Conservation (phyloP, 2,329 filamentous ascomycete genomes). For the Colletotrichum theobromicola region DNA sequence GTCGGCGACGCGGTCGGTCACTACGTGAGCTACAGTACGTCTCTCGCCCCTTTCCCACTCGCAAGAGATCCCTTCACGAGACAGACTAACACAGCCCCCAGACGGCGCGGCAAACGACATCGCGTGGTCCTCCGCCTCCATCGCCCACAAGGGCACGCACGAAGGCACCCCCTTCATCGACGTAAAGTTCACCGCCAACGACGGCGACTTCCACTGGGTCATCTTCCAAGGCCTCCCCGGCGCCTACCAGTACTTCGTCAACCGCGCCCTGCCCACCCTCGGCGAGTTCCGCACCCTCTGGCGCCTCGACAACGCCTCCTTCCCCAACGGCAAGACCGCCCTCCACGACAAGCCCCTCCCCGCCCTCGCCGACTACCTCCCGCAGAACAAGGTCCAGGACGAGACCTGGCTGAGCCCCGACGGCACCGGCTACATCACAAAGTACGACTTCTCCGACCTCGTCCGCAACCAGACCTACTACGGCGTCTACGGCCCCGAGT, state of each 20-base stretch:
- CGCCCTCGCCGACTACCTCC: conserved; percentile 44
- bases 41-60: neutral
- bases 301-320: conserved; percentile 53
- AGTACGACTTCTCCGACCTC: conserved; percentile 47
- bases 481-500: conserved; percentile 53
- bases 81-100: conserved; percentile 24
- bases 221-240: conserved; percentile 52
- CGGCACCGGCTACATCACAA: conserved; percentile 48
- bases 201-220: conserved; percentile 58
- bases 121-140: conserved; percentile 49
- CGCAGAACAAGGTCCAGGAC: conserved; percentile 55
- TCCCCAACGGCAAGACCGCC: conserved; percentile 49
- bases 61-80: neutral
- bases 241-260: conserved; percentile 63
- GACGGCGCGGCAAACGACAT: conserved; percentile 52
- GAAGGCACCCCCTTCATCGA: conserved; percentile 49
- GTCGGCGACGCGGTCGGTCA: conserved; percentile 34
- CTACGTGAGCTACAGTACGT: conserved; percentile 35
- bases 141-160: conserved; percentile 35
- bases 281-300: conserved; percentile 57
- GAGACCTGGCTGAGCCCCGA: conserved; percentile 52
- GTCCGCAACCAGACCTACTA: conserved; percentile 46
- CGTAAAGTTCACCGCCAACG: conserved; percentile 48
- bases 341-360: conserved; percentile 51
- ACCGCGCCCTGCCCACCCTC: conserved; percentile 49